A percentile compares a stretch with the other conserved stretches of the same genome.
phyloP scores from a whole-genome alignment of 164 flowering plant genomes.

The Stephania yunnanensis region DNA sequence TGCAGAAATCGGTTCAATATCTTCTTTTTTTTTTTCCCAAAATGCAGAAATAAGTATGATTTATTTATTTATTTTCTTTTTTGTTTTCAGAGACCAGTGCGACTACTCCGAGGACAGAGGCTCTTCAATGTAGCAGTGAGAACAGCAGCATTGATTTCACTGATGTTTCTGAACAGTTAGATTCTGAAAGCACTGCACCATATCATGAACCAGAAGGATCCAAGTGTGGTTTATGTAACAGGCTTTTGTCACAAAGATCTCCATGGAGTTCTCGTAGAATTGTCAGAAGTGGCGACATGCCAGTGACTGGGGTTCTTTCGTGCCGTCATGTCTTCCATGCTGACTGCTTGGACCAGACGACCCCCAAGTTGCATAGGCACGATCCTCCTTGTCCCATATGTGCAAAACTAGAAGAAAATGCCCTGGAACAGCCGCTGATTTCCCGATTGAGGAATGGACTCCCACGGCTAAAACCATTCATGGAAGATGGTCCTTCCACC shows the following conservation, averaged over 20 bases:
- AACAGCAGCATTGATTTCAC: slow-evolving; percentile 62
- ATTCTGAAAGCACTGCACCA: slow-evolving; percentile 30
- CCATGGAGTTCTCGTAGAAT: slow-evolving; percentile 85
- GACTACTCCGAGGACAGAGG: slow-evolving; percentile 40
- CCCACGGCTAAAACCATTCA: slow-evolving; percentile 43
- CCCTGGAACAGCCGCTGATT: slow-evolving; percentile 31
- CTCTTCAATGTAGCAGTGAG: slow-evolving; percentile 47
- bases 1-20: slow-evolving; percentile 4
- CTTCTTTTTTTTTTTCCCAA: background rate
- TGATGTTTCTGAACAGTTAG: slow-evolving; percentile 57
- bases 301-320: slow-evolving; percentile 79
- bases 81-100: slow-evolving; percentile 34
- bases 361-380: slow-evolving; percentile 51
- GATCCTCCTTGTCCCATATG: slow-evolving; percentile 93
- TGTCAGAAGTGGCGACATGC: slow-evolving; percentile 82
- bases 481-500: slow-evolving; percentile 47
- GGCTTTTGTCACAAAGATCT: slow-evolving; percentile 71
- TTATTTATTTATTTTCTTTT: background rate
- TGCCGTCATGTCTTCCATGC: slow-evolving; percentile 88
- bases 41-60: slow-evolving; percentile 9
- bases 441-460: slow-evolving; percentile 38
- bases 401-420: slow-evolving; percentile 34
- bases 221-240: slow-evolving; percentile 71
- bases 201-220: slow-evolving; percentile 33
- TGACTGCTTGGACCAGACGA: slow-evolving; percentile 81